phyloP scores from a whole-genome alignment of 208 protist genomes.

The Perkinsela sp. region DNA sequence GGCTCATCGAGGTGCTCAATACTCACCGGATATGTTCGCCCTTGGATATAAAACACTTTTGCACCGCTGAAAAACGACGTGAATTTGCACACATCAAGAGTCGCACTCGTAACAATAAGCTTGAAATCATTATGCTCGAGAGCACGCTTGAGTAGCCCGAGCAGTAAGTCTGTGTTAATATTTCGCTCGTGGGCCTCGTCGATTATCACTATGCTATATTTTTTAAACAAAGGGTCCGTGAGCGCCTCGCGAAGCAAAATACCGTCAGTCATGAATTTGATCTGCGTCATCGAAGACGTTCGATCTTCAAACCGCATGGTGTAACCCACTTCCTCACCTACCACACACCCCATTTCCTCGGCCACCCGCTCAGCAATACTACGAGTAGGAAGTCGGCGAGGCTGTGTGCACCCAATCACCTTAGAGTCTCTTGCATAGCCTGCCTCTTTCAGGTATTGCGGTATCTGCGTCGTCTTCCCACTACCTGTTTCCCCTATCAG shows the following conservation, averaged over 20 bases:
- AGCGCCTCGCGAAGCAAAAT: constrained; percentile 90
- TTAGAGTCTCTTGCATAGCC: constrained; percentile 15
- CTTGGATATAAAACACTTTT: constrained; percentile 85
- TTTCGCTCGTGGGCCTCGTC: constrained; percentile 98
- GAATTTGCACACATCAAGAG: constrained; percentile 86
- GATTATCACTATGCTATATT: constrained; percentile 87
- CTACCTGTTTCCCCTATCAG: constrained; percentile 73
- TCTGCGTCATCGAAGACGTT: constrained; percentile 60
- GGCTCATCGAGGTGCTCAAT: constrained; percentile 48
- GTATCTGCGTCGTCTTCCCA: constrained; percentile 80
- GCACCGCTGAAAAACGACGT: constrained; percentile 84
- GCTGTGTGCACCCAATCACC: constrained; percentile 76
- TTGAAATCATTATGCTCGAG: constrained; percentile 56
- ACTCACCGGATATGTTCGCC: constrained; percentile 73
- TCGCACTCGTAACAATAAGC: constrained; percentile 86
- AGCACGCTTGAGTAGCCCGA: constrained; percentile 82
- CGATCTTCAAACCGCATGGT: constrained; percentile 92
- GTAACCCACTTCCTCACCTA: constrained; percentile 93
- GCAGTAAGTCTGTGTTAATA: constrained; percentile 90
- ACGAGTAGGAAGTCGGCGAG: constrained; percentile 89
- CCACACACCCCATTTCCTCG: constrained; percentile 76
- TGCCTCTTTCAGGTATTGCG: constrained; percentile 71
- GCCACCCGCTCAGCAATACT: constrained; percentile 89
- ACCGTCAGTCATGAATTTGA: constrained; percentile 96
- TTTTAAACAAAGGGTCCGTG: constrained; percentile 45